Evolutionary conservation across 371 early-diverging fungal species (phyloP).

Genomic region (Umbelopsis sp.): DNA sequence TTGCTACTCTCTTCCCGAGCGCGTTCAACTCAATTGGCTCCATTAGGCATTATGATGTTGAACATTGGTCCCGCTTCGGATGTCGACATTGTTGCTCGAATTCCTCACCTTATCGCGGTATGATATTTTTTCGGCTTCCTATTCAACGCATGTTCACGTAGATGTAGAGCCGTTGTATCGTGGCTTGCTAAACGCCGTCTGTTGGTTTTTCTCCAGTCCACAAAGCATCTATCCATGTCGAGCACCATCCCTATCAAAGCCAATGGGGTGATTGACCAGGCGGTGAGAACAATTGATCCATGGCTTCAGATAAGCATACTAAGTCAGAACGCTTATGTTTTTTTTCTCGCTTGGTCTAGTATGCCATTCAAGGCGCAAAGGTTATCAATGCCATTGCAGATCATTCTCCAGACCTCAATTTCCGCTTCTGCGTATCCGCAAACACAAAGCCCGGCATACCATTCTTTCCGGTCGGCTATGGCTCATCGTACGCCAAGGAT

Average conservation of each 20-base stretch:
- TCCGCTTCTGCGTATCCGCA: slow-evolving; percentile 19
- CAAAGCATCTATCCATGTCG: slow-evolving; percentile 5
- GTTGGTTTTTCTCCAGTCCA: neutral
- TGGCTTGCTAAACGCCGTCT: neutral
- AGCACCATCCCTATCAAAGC: neutral
- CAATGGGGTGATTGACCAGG: slow-evolving; percentile 8
- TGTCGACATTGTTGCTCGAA: neutral
- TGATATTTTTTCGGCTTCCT: no score
- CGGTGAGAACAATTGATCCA: neutral
- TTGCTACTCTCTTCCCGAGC: no score
- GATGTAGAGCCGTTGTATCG: no score
- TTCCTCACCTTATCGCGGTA: slow-evolving; percentile 13
- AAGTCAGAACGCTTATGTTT: neutral
- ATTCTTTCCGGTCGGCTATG: slow-evolving; percentile 20
- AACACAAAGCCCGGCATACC: slow-evolving; percentile 18
- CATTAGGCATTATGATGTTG: slow-evolving; percentile 18
- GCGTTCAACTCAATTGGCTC: no score
- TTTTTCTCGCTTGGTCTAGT: neutral
- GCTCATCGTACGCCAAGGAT: neutral
- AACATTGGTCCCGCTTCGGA: slow-evolving; percentile 14
- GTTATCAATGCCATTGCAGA: slow-evolving; percentile 2
- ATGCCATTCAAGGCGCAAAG: slow-evolving; percentile 13
- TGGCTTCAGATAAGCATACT: neutral
- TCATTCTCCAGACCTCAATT: slow-evolving; percentile 8
- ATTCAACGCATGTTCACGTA: no score